A percentile compares a stretch with the other conserved stretches of the same genome.
These are phyloP conservation scores for Xylariaceae sp. DNA, from an alignment of 2,329 filamentous ascomycete genomes.

Conservation along the genomic window DNA sequence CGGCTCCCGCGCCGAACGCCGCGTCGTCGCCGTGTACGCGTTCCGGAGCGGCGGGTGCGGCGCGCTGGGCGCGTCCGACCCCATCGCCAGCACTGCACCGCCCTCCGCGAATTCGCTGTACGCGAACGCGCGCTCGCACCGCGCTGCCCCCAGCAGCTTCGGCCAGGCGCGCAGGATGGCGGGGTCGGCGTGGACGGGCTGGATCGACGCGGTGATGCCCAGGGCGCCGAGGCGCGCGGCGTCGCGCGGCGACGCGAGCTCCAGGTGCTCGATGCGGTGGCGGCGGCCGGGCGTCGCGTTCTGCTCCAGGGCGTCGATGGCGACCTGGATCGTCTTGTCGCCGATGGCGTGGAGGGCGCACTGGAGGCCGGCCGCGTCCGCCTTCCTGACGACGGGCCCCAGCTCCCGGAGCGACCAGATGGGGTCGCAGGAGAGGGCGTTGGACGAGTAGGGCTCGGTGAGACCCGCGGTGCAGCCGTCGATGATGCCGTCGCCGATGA, in stretches of 20 bases:
- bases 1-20: constrained; percentile 37
- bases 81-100: constrained; percentile 39
- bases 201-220: constrained; percentile 57
- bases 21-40: constrained; percentile 41
- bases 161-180: constrained; percentile 60
- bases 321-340: constrained; percentile 53
- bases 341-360: constrained; percentile 64
- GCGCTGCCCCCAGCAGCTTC: constrained; percentile 46
- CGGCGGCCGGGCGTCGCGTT: constrained; percentile 34
- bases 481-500: constrained; percentile 62
- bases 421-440: constrained; percentile 43
- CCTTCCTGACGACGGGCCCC: constrained; percentile 48
- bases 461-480: constrained; percentile 62
- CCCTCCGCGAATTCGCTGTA: constrained; percentile 53
- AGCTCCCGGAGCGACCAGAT: constrained; percentile 53
- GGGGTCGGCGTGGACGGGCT: constrained; percentile 56
- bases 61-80: constrained; percentile 43
- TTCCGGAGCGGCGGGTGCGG: constrained; percentile 39
- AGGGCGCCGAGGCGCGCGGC: constrained; percentile 51
- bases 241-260: constrained; percentile 52
- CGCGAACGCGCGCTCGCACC: constrained; percentile 57
- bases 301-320: constrained; percentile 52
- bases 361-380: constrained; percentile 51
- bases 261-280: constrained; percentile 62
- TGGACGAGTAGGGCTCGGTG: constrained; percentile 53